phyloP scores from a whole-genome alignment of 2,329 filamentous ascomycete species.

The Mariannaea elegans region DNA sequence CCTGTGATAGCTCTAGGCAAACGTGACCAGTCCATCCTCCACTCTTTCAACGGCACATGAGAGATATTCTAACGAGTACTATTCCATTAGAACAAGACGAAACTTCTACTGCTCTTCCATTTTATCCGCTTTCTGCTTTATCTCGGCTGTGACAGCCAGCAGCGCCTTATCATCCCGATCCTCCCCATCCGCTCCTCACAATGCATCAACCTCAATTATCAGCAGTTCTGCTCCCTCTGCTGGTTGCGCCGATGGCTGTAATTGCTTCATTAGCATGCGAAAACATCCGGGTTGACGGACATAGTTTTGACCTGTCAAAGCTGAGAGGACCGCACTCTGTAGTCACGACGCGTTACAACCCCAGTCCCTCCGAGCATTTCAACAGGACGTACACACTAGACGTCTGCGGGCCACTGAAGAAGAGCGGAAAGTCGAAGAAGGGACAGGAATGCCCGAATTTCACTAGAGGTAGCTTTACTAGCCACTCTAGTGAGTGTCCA shows the following conservation, averaged over 20 bases:
- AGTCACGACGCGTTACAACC: slow-evolving; percentile 64
- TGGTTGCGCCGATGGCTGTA: slow-evolving; percentile 49
- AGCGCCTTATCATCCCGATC: slow-evolving; percentile 10
- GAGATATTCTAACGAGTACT: background rate
- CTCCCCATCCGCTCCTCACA: slow-evolving; percentile 27
- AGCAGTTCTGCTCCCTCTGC: slow-evolving; percentile 48
- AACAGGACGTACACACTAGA: slow-evolving; percentile 88
- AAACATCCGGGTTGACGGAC: slow-evolving; percentile 65
- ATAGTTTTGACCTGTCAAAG: slow-evolving; percentile 70
- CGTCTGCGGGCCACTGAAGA: slow-evolving; percentile 74
- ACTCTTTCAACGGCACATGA: slow-evolving; percentile 24
- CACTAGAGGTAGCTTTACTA: slow-evolving; percentile 65
- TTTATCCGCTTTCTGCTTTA: slow-evolving; percentile 15
- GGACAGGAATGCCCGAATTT: slow-evolving; percentile 72
- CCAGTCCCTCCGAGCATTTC: slow-evolving; percentile 57
- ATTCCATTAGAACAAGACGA: slow-evolving; percentile 5
- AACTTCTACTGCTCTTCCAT: slow-evolving; percentile 5
- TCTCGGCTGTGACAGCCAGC: slow-evolving; percentile 13
- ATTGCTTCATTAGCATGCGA: slow-evolving; percentile 66
- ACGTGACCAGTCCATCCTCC: slow-evolving; percentile 42
- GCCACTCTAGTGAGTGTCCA: background rate
- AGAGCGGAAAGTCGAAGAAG: slow-evolving; percentile 63
- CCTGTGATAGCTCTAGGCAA: slow-evolving; percentile 40
- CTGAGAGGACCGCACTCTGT: slow-evolving; percentile 76
- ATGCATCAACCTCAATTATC: slow-evolving; percentile 54